phyloP scores from a whole-genome alignment of 139 green algal species.

The Closterium sp. region DNA sequence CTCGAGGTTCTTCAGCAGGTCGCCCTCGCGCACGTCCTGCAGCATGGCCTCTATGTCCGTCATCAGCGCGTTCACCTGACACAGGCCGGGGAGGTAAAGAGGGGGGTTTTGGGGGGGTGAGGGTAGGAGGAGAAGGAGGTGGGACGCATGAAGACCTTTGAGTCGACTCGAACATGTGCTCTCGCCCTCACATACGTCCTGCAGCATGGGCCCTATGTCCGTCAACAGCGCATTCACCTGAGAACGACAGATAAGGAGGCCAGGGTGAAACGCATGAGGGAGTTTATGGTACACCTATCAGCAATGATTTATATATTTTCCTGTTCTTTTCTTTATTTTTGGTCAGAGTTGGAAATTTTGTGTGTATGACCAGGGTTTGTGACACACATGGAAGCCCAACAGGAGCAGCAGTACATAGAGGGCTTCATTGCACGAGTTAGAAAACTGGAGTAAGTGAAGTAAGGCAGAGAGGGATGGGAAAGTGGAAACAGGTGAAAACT shows the following conservation, averaged over 20 bases:
- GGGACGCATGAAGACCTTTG: no score
- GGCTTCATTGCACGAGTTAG: background rate
- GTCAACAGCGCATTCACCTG: conserved; percentile 46
- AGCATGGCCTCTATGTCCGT: conserved; percentile 55
- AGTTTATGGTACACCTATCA: background rate
- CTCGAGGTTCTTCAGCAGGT: no score
- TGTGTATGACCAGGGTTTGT: background rate
- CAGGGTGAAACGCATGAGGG: no score
- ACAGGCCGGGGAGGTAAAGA: no score
- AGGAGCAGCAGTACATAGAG: background rate
- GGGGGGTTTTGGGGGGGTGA: background rate
- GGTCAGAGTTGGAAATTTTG: background rate
- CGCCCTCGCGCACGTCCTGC: conserved; percentile 50
- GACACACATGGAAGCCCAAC: background rate
- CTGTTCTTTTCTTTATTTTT: no score
- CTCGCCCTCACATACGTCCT: conserved; percentile 51
- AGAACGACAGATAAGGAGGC: no score
- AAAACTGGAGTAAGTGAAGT: background rate
- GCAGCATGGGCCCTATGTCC: conserved; percentile 54
- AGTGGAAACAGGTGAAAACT: no score
- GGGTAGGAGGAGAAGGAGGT: no score
- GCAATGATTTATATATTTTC: no score
- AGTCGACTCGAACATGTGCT: no score
- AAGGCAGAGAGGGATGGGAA: no score
- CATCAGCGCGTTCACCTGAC: conserved; percentile 44